Percentiles rank a stretch among this genome's conserved stretches.
Conservation (phyloP, 768 basidiomycete genomes). For the Coprinellus micaceus region DNA sequence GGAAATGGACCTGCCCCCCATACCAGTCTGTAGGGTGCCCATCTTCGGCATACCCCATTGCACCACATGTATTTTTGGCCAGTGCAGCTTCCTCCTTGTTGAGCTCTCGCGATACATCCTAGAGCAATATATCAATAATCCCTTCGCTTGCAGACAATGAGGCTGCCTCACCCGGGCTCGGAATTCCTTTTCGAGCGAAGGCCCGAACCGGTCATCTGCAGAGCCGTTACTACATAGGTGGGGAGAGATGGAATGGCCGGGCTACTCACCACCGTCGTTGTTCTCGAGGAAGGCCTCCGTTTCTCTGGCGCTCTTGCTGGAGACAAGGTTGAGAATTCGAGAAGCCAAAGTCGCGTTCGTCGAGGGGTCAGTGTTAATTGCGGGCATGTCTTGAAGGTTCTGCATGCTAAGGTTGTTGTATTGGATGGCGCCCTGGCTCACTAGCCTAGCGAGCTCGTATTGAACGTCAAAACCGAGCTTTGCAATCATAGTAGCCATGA, state of each 20-base stretch:
- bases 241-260: too few relatives aligned
- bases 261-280: too few relatives aligned
- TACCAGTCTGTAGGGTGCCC: constrained; percentile 38
- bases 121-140: not conserved
- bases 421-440: too few relatives aligned
- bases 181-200: not conserved
- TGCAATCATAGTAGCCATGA: not conserved
- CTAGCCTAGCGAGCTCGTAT: too few relatives aligned
- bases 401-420: too few relatives aligned
- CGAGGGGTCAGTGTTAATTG: too few relatives aligned
- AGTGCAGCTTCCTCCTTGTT: constrained; percentile 52
- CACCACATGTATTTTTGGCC: constrained; percentile 29
- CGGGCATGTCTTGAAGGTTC: too few relatives aligned
- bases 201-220: not conserved
- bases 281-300: too few relatives aligned
- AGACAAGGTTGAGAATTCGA: too few relatives aligned
- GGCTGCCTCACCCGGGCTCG: not conserved
- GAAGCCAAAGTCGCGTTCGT: too few relatives aligned
- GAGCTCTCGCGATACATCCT: constrained; percentile 65
- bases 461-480: not conserved
- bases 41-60: constrained; percentile 7
- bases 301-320: too few relatives aligned
- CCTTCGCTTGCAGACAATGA: not conserved
- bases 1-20: constrained; percentile 59
- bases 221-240: too few relatives aligned